Conservation (phyloP, 805 yeast genomes). For the Saccharomycopsis selenospora region DNA sequence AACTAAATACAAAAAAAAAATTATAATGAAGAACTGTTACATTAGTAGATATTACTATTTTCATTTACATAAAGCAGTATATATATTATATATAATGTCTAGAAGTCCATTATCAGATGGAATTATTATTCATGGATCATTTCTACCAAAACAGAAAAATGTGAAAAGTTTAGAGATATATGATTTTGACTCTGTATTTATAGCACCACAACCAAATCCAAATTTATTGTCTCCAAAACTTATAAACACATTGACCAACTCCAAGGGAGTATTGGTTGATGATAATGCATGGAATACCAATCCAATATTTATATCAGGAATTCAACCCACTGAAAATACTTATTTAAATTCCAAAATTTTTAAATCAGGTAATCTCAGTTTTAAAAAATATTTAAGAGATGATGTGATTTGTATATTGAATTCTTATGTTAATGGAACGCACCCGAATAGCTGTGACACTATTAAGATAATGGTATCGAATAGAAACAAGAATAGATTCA, state of each 20-base stretch:
- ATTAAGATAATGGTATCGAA: neutral
- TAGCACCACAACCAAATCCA: neutral
- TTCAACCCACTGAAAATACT: neutral
- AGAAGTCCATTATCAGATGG: neutral
- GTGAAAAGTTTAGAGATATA: neutral
- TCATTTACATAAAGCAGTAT: no score
- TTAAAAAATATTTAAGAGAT: neutral
- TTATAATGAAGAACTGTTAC: no score
- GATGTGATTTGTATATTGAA: neutral
- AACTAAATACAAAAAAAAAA: no score
- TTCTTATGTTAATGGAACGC: neutral
- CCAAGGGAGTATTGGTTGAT: neutral
- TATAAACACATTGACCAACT: neutral
- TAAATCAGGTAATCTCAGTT: constrained; percentile 5
- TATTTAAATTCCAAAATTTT: constrained; percentile 4
- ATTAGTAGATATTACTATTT: no score
- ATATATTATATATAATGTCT: no score
- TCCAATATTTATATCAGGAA: neutral
- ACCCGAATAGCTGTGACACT: neutral
- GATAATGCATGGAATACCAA: neutral
- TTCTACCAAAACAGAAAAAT: neutral
- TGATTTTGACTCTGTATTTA: neutral
- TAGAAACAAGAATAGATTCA: neutral
- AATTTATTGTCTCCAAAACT: neutral
- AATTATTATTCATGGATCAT: neutral